phyloP scores from a whole-genome alignment of 352 stramenopile genomes.

The Phytophthora aleatoria region DNA sequence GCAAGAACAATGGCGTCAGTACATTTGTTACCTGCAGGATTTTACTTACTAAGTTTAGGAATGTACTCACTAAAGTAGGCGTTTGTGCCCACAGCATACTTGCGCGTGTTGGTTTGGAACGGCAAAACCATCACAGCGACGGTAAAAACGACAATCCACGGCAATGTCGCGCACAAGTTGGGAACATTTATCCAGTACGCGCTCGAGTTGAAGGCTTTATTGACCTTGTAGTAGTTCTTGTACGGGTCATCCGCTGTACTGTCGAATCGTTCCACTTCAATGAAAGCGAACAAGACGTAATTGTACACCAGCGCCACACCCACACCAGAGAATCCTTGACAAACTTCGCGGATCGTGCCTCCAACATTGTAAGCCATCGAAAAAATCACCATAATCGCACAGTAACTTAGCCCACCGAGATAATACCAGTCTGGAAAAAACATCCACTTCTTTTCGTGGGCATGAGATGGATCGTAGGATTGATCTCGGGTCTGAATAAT shows the following conservation, averaged over 20 bases:
- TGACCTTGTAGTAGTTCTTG: slow-evolving; percentile 54
- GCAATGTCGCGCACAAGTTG: slow-evolving; percentile 71
- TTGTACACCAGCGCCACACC: slow-evolving; percentile 71
- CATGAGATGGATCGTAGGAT: slow-evolving; percentile 32
- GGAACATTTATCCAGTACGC: slow-evolving; percentile 68
- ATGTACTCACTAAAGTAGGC: slow-evolving; percentile 63
- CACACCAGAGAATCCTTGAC: slow-evolving; percentile 67
- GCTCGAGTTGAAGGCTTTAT: slow-evolving; percentile 59
- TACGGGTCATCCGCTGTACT: slow-evolving; percentile 21
- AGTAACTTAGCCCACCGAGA: slow-evolving; percentile 67
- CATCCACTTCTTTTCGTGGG: slow-evolving; percentile 54
- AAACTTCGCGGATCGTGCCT: slow-evolving; percentile 65
- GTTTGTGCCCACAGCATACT: slow-evolving; percentile 79
- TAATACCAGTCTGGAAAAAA: slow-evolving; percentile 69
- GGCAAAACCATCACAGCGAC: slow-evolving; percentile 46
- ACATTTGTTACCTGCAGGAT: no score
- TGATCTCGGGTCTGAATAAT: slow-evolving; percentile 56
- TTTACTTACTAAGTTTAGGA: background rate
- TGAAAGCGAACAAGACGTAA: slow-evolving; percentile 54
- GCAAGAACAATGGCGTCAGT: slow-evolving; percentile 2
- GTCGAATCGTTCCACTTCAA: slow-evolving; percentile 42
- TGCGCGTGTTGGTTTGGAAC: slow-evolving; percentile 60
- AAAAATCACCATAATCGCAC: slow-evolving; percentile 73
- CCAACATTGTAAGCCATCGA: slow-evolving; percentile 70
- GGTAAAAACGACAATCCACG: slow-evolving; percentile 81